phyloP scores from a whole-genome alignment of 176 grass and related monocot species.

The Raddia guianensis region DNA sequence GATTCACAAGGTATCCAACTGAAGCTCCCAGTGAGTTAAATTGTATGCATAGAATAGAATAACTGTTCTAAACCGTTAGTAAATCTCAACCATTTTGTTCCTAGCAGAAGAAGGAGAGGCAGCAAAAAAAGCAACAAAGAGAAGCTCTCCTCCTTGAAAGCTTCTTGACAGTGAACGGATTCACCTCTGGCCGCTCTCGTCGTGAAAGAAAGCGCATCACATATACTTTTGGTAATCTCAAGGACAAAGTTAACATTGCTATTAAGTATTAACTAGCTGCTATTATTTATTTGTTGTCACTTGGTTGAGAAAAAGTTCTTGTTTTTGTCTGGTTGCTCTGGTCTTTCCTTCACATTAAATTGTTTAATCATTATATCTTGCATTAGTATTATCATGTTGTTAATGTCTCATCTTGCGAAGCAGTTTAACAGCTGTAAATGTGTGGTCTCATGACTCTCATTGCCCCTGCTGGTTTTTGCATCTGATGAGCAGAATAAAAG shows the following conservation, averaged over 20 bases:
- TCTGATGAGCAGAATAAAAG: neutral
- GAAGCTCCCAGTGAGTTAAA: conserved; percentile 43
- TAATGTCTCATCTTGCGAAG: conserved; percentile 16
- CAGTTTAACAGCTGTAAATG: conserved; percentile 19
- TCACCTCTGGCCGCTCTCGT: conserved; percentile 80
- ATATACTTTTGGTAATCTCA: conserved; percentile 90
- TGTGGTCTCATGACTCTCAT: neutral
- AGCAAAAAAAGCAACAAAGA: conserved; percentile 94
- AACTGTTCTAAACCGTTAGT: conserved; percentile 9
- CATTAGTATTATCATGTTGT: conserved; percentile 11
- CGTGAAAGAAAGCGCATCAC: conserved; percentile 90
- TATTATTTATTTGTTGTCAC: conserved; percentile 11
- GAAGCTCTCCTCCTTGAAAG: conserved; percentile 89
- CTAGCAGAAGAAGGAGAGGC: conserved; percentile 83
- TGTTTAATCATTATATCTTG: conserved; percentile 19
- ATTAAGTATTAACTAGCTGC: conserved; percentile 18
- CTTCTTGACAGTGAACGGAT: conserved; percentile 70
- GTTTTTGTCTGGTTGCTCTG: neutral
- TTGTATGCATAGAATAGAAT: conserved; percentile 18
- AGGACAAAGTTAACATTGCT: conserved; percentile 11
- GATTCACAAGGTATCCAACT: conserved; percentile 77
- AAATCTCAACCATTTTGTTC: neutral
- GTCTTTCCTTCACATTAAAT: conserved; percentile 4
- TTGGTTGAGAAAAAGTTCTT: conserved; percentile 19
- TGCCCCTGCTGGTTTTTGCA: neutral